These are phyloP conservation scores for Myrmaecium sp. DNA, from an alignment of 2,329 filamentous ascomycete genomes.

Conservation along the genomic window DNA sequence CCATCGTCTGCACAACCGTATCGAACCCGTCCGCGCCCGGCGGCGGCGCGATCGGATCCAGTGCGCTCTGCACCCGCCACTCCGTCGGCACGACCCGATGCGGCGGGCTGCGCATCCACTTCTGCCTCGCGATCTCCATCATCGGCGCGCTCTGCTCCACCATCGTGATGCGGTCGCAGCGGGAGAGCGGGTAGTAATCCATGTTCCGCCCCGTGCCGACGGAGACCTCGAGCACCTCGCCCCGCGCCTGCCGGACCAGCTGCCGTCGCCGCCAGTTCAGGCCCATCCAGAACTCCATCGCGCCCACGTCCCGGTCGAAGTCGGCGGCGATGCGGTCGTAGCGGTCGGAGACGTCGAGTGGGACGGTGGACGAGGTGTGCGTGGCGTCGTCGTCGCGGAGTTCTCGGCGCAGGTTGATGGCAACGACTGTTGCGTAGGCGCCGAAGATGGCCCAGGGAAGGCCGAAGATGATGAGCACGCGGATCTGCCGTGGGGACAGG, in stretches of 20 bases:
- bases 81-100: slow-evolving; percentile 6
- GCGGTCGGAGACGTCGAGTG: slow-evolving; percentile 25
- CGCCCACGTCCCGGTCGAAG: slow-evolving; percentile 31
- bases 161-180: slow-evolving; percentile 27
- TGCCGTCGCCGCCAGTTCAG: slow-evolving; percentile 23
- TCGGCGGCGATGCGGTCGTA: slow-evolving; percentile 28
- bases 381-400: slow-evolving; percentile 11
- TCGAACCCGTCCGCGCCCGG: slow-evolving; percentile 27
- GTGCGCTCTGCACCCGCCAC: slow-evolving; percentile 28
- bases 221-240: slow-evolving; percentile 32
- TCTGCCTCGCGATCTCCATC: slow-evolving; percentile 30
- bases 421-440: slow-evolving; percentile 19
- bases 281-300: slow-evolving; percentile 25
- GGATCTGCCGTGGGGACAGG: too few species aligned
- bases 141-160: slow-evolving; percentile 31
- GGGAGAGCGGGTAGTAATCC: slow-evolving; percentile 25
- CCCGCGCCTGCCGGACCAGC: slow-evolving; percentile 23
- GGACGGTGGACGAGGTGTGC: slow-evolving; percentile 9
- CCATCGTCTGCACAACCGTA: slow-evolving; percentile 35
- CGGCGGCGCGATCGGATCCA: slow-evolving; percentile 25
- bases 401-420: too few species aligned
- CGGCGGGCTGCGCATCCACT: slow-evolving; percentile 22
- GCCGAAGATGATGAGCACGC: slow-evolving; percentile 18
- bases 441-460: slow-evolving; percentile 24
- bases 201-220: slow-evolving; percentile 33